Evolutionary conservation across 2,329 filamentous ascomycete species (phyloP).

Genomic region (Capronia epimyces): DNA sequence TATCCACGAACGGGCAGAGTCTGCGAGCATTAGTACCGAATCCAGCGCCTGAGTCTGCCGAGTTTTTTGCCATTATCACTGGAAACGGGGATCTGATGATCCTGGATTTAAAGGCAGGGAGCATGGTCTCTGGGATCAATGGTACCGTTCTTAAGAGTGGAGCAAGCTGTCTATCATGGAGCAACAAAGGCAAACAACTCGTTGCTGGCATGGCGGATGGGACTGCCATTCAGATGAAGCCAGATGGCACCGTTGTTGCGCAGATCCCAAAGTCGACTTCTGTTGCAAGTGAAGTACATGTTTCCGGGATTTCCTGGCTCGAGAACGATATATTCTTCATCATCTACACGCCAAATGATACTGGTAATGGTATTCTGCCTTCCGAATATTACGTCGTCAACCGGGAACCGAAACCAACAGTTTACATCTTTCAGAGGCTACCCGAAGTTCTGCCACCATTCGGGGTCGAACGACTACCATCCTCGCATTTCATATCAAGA

Average conservation of each 20-base stretch:
- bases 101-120: constrained; percentile 67
- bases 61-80: constrained; percentile 76
- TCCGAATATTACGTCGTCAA: constrained; percentile 77
- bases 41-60: constrained; percentile 54
- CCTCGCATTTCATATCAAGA: constrained; percentile 72
- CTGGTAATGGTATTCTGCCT: constrained; percentile 44
- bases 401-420: constrained; percentile 53
- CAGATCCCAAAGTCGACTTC: constrained; percentile 71
- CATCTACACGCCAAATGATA: constrained; percentile 63
- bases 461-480: constrained; percentile 57
- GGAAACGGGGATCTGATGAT: constrained; percentile 74
- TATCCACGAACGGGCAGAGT: constrained; percentile 68
- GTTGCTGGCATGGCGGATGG: constrained; percentile 81
- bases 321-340: constrained; percentile 80
- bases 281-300: constrained; percentile 59
- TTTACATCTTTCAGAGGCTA: constrained; percentile 69
- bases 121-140: constrained; percentile 53
- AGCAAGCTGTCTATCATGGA: constrained; percentile 86
- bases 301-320: constrained; percentile 80
- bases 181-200: constrained; percentile 84
- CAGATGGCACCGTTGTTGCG: constrained; percentile 69
- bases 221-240: constrained; percentile 74
- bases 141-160: constrained; percentile 65
- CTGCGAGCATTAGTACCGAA: constrained; percentile 69
- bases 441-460: constrained; percentile 69